A percentile compares a stretch with the other conserved stretches of the same genome.
These are phyloP conservation scores for Moniliophthora roreri DNA, from an alignment of 1,284 basidiomycete species.

Conservation along the genomic window DNA sequence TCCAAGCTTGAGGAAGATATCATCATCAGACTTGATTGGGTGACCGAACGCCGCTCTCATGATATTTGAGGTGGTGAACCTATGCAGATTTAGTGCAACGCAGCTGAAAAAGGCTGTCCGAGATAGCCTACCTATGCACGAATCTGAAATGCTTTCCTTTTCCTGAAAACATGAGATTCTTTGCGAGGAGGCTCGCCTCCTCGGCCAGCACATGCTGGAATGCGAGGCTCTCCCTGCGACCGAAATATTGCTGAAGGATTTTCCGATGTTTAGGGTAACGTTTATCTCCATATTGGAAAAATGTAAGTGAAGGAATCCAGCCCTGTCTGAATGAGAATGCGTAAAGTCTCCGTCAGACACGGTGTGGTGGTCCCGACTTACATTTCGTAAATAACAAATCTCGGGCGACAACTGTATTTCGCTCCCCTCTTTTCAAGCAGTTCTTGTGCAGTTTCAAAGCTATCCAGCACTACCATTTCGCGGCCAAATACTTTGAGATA, in stretches of 20 bases:
- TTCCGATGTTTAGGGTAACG: conserved; percentile 20
- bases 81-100: too few relatives aligned
- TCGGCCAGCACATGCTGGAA: conserved; percentile 16
- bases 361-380: too few relatives aligned
- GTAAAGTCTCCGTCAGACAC: too few relatives aligned
- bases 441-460: too few relatives aligned
- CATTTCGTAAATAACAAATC: too few relatives aligned
- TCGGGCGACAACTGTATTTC: too few relatives aligned
- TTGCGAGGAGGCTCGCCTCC: conserved; percentile 17
- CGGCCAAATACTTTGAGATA: too few relatives aligned
- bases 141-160: background rate
- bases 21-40: conserved; percentile 21
- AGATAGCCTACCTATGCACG: background rate
- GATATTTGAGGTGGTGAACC: conserved; percentile 22
- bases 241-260: conserved; percentile 19
- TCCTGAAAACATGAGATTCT: conserved; percentile 13
- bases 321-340: conserved; percentile 20
- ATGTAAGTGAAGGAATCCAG: conserved; percentile 17
- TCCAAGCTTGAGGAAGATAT: conserved; percentile 19
- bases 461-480: too few relatives aligned
- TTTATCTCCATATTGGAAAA: conserved; percentile 19
- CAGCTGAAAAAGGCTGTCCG: background rate
- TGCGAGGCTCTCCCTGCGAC: conserved; percentile 10
- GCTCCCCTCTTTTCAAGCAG: too few relatives aligned
- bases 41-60: conserved; percentile 24